phyloP scores from a whole-genome alignment of 2,329 filamentous ascomycete species.

The Fusarium verrucosum region DNA sequence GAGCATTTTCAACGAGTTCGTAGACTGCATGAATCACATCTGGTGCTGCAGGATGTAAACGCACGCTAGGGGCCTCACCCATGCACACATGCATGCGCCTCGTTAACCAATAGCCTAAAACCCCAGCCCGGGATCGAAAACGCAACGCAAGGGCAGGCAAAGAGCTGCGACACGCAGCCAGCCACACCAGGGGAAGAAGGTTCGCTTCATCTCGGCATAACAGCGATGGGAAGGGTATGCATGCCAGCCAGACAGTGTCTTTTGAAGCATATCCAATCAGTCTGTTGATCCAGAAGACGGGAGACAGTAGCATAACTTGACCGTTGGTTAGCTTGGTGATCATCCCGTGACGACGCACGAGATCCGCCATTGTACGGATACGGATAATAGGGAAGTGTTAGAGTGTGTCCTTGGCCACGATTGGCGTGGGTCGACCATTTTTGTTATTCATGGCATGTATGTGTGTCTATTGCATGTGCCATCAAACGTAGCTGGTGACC shows the following conservation, averaged over 20 bases:
- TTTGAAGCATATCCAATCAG: constrained; percentile 1
- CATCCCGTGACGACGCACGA: constrained; percentile 40
- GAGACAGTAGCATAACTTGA: constrained; percentile 12
- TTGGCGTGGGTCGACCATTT: constrained; percentile 1
- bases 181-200: constrained; percentile 15
- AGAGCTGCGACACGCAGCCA: constrained; percentile 11
- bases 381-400: background rate
- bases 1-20: constrained; percentile 30
- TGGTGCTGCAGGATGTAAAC: constrained; percentile 20
- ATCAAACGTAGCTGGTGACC: constrained; percentile 3
- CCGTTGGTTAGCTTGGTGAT: constrained; percentile 12
- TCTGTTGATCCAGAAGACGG: background rate
- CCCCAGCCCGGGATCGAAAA: constrained; percentile 2
- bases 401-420: too few species aligned
- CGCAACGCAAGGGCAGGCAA: constrained; percentile 9
- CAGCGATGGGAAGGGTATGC: constrained; percentile 2
- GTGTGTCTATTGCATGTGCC: background rate
- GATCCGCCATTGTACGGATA: constrained; percentile 11
- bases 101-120: constrained; percentile 1
- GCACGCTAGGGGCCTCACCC: constrained; percentile 13
- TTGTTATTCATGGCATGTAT: background rate
- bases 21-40: constrained; percentile 43
- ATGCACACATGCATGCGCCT: too few species aligned
- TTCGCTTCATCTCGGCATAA: constrained; percentile 39
- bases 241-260: background rate